phyloP scores from a whole-genome alignment of 179 eudicot species.

The Beta lomatogona region DNA sequence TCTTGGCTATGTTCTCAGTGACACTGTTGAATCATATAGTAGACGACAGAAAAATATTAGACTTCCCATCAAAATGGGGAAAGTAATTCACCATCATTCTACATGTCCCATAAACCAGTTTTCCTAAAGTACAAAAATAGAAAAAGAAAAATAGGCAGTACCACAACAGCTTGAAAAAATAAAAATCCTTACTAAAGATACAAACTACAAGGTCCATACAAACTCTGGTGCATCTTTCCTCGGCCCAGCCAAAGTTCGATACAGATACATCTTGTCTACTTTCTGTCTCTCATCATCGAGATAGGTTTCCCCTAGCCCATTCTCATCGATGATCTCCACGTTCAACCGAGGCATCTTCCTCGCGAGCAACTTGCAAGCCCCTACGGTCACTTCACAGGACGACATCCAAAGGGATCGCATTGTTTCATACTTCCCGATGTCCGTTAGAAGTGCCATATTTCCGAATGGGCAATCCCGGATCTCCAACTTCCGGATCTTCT shows the following conservation, averaged over 20 bases:
- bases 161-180: conserved; percentile 1
- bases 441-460: conserved; percentile 60
- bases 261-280: conserved; percentile 76
- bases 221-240: conserved; percentile 70
- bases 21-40: too few species aligned
- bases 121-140: conserved; percentile 1
- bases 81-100: conserved; percentile 12
- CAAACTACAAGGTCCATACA: conserved; percentile 61
- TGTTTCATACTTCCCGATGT: conserved; percentile 76
- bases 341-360: conserved; percentile 72
- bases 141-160: not conserved
- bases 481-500: conserved; percentile 69
- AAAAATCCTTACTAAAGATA: conserved; percentile 4
- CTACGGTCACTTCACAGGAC: conserved; percentile 73
- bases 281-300: conserved; percentile 47
- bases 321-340: conserved; percentile 80
- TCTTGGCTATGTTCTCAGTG: too few species aligned
- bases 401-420: conserved; percentile 99
- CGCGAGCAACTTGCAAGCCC: conserved; percentile 73
- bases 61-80: conserved; percentile 24
- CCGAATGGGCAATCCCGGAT: conserved; percentile 88
- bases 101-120: conserved; percentile 32
- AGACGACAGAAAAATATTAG: not conserved
- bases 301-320: conserved; percentile 35
- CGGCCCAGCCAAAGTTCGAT: conserved; percentile 74